Percentiles rank a stretch among this genome's conserved stretches.
phyloP scores from a whole-genome alignment of 805 yeast genomes.

The Metschnikowia cerradonensis region DNA sequence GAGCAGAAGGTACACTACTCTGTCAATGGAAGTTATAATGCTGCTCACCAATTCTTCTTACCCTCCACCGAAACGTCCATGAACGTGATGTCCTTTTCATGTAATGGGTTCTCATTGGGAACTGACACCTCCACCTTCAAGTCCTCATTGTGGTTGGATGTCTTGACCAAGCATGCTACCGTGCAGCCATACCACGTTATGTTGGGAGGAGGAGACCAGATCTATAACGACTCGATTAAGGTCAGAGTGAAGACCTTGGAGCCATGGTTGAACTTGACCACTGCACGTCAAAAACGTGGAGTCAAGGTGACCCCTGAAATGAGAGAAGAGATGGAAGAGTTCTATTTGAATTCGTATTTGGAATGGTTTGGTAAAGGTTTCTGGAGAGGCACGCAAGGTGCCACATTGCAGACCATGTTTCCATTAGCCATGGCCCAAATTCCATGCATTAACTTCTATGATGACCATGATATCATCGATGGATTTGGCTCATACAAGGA shows the following conservation, averaged over 20 bases:
- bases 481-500: conserved; percentile 90
- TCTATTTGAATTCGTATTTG: conserved; percentile 69
- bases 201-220: conserved; percentile 97
- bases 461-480: conserved; percentile 95
- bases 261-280: conserved; percentile 60
- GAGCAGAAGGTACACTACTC: conserved; percentile 66
- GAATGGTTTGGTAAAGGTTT: conserved; percentile 89
- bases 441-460: conserved; percentile 82
- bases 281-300: conserved; percentile 39
- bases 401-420: conserved; percentile 60
- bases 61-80: conserved; percentile 65
- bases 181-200: conserved; percentile 75
- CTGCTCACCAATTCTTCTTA: conserved; percentile 49
- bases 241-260: conserved; percentile 48
- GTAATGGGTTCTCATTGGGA: conserved; percentile 83
- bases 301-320: conserved; percentile 46
- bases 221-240: conserved; percentile 82
- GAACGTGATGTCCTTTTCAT: conserved; percentile 80
- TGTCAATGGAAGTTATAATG: conserved; percentile 39
- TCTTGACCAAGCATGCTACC: conserved; percentile 57
- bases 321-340: conserved; percentile 52
- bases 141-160: conserved; percentile 85
- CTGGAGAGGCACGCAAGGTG: conserved; percentile 70
- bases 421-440: conserved; percentile 78
- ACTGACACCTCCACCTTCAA: conserved; percentile 64